These are phyloP conservation scores for Tetraselmis striata DNA, from an alignment of 139 green algal genomes.

Conservation along the genomic window DNA sequence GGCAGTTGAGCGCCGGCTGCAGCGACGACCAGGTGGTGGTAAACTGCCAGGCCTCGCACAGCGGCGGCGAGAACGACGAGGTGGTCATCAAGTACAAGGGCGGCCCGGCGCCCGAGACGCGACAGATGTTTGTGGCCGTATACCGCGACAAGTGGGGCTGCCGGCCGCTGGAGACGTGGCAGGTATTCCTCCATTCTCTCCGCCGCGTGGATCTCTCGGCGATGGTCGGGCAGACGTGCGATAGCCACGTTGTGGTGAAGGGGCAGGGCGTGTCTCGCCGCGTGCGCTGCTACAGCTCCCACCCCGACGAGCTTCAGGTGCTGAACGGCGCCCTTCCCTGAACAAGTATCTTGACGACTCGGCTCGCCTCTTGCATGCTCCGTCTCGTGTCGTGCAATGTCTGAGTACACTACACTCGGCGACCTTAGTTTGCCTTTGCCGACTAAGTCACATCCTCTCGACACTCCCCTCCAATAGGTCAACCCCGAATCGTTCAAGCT, in stretches of 20 bases:
- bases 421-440: neutral
- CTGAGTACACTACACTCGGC: too few species aligned
- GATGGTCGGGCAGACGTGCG: constrained; percentile 47
- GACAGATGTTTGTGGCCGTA: constrained; percentile 44
- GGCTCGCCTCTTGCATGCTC: too few species aligned
- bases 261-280: constrained; percentile 27
- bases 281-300: constrained; percentile 39
- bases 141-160: constrained; percentile 45
- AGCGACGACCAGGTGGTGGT: constrained; percentile 8
- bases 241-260: constrained; percentile 36
- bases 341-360: too few species aligned
- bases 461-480: too few species aligned
- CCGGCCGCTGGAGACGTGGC: constrained; percentile 45
- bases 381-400: too few species aligned
- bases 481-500: constrained; percentile 38
- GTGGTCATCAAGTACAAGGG: constrained; percentile 46
- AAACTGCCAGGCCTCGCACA: neutral
- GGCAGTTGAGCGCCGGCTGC: constrained; percentile 14
- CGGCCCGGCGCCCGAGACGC: constrained; percentile 32
- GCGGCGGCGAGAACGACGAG: constrained; percentile 1
- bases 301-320: constrained; percentile 52
- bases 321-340: too few species aligned
- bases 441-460: too few species aligned
- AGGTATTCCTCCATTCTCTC: constrained; percentile 50
- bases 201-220: constrained; percentile 52